A percentile compares a stretch with the other conserved stretches of the same genome.
Conservation (phyloP, 768 basidiomycete species). For the Psilocybe cyanescens region DNA sequence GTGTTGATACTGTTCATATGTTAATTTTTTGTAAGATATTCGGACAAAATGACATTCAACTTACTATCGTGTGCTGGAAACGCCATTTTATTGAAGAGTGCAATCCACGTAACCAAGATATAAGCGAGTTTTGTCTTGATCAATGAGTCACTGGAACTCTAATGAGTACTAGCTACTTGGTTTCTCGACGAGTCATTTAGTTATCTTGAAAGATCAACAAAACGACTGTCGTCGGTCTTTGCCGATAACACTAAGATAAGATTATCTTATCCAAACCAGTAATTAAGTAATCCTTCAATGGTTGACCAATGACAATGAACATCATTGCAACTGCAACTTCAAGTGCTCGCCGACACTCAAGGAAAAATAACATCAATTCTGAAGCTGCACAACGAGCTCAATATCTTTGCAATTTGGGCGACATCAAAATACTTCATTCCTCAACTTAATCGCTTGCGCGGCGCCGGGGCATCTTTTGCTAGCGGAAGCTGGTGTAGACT, state of each 20-base stretch:
- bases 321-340: too few relatives aligned
- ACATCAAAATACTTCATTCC: too few relatives aligned
- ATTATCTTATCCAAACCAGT: background rate
- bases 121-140: background rate
- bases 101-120: background rate
- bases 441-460: too few relatives aligned
- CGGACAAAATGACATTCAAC: constrained; percentile 29
- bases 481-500: too few relatives aligned
- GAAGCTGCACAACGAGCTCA: too few relatives aligned
- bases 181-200: constrained; percentile 15
- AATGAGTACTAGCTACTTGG: constrained; percentile 4
- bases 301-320: background rate
- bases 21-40: constrained; percentile 8
- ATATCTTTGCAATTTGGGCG: too few relatives aligned
- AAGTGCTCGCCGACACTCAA: too few relatives aligned
- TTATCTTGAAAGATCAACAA: constrained; percentile 14
- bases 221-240: constrained; percentile 7
- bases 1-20: constrained; percentile 59
- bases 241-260: constrained; percentile 14
- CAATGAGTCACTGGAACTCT: constrained; percentile 7
- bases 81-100: constrained; percentile 4
- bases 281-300: background rate
- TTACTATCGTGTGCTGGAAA: constrained; percentile 61
- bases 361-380: too few relatives aligned
- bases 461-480: too few relatives aligned